Conservation (phyloP, 2,329 filamentous ascomycete species). For the Trichophyton rubrum region DNA sequence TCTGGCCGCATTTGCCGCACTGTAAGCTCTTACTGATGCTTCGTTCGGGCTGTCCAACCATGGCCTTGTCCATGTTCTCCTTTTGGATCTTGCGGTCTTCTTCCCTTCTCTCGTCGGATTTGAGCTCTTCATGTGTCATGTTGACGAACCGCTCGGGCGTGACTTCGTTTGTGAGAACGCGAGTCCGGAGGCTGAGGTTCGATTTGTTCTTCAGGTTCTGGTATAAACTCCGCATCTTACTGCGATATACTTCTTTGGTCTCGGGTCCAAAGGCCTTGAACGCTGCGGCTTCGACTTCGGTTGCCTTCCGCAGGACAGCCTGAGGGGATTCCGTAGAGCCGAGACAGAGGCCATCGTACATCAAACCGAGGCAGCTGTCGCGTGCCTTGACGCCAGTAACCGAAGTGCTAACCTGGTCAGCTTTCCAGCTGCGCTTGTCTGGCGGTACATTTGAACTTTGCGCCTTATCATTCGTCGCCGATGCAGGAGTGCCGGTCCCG, state of each 20-base stretch:
- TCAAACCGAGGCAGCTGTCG: conserved; percentile 74
- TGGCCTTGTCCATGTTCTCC: conserved; percentile 95
- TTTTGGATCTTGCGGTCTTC: conserved; percentile 65
- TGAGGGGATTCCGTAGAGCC: conserved; percentile 50
- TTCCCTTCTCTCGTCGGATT: conserved; percentile 67
- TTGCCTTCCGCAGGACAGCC: conserved; percentile 52
- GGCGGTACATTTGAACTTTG: conserved; percentile 46
- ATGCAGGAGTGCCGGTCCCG: conserved; percentile 42
- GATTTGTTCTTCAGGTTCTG: conserved; percentile 89
- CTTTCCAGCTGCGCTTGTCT: conserved; percentile 68
- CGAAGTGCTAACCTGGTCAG: conserved; percentile 66
- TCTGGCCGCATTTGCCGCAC: conserved; percentile 85
- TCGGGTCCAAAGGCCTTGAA: conserved; percentile 58
- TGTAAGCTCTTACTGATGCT: conserved; percentile 77
- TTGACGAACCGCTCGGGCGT: conserved; percentile 59
- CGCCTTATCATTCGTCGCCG: conserved; percentile 33
- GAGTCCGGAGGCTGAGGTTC: conserved; percentile 63
- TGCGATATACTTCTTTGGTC: conserved; percentile 60
- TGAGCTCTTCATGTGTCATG: conserved; percentile 85
- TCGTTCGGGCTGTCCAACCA: conserved; percentile 85
- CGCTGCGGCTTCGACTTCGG: conserved; percentile 65
- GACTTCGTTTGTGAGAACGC: conserved; percentile 65
- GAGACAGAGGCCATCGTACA: conserved; percentile 83
- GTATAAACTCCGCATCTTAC: conserved; percentile 84
- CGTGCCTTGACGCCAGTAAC: conserved; percentile 62